phyloP scores from a whole-genome alignment of 208 protist genomes.

The Leishmania aethiopica region DNA sequence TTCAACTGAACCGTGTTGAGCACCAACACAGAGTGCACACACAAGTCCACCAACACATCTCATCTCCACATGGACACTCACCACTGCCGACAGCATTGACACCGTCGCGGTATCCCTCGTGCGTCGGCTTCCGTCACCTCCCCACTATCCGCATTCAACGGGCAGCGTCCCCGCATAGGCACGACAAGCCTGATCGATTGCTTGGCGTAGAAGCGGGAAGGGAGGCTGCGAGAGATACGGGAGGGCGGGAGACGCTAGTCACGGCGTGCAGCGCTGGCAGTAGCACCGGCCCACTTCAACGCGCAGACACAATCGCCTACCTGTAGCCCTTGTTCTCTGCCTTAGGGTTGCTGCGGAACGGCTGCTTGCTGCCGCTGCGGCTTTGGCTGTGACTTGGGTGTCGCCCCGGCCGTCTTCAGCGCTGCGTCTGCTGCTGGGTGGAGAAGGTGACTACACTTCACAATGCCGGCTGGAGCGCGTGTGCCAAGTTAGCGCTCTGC shows the following conservation, averaged over 20 bases:
- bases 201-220: neutral
- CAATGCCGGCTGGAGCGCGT: slow-evolving; percentile 5
- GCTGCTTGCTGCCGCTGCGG: neutral
- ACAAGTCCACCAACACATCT: neutral
- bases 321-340: neutral
- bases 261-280: neutral
- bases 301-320: neutral
- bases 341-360: neutral
- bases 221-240: neutral
- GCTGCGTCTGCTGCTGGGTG: neutral
- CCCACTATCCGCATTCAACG: neutral
- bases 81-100: neutral
- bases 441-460: slow-evolving; percentile 11
- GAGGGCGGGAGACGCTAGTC: neutral
- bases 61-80: neutral
- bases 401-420: neutral
- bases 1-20: neutral
- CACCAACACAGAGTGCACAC: neutral
- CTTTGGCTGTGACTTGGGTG: neutral
- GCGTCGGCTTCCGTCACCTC: neutral
- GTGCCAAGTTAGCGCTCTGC: slow-evolving; percentile 6
- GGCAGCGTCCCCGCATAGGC: neutral
- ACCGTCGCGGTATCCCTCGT: neutral
- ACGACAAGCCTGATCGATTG: neutral
- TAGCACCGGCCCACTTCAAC: neutral